Evolutionary conservation across 2,329 filamentous ascomycete genomes (phyloP), one percentile per base, ranked within the genome.

Genomic region (Aspergillaceae sp.): DNA sequence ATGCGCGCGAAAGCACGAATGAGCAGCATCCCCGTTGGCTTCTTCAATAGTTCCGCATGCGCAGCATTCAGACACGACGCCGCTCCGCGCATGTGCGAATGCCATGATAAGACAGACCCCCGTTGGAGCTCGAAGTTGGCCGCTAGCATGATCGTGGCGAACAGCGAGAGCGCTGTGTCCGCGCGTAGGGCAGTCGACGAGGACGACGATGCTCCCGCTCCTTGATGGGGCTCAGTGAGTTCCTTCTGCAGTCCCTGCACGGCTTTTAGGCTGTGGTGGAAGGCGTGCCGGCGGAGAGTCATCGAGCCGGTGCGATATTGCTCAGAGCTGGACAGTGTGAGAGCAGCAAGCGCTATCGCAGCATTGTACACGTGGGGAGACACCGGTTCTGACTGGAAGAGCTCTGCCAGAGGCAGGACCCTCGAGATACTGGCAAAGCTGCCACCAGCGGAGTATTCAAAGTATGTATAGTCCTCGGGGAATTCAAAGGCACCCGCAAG

Each of bases 121-220:
- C 48, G 44, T 34, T 48, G 48, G 38, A 52, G 48, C 32, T 52
- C 50, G 32, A 50, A 52, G 33, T 52, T 52, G 19, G 50, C 48
- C 9, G 48, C 40, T 8, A 52, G 32, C 35, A 52, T 51, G 43
- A 41, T 44, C 8, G 48, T 49, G 9, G 48, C 40, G 29, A 51
- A 51, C 8, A 51, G 35, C 4, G 48, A 51, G 29, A 51, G 34
- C n/a, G 40, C 35, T 3, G 42, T 41, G 30, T 51, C 48, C 2
- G 34, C 19, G 9, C 37, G 30, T 8, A 30, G 36, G 4, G 35
- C 30, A 26, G 10, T 28, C 11, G n/a, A 28, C 27, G 37, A 28
- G 9, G 2, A 33, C 7, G 11, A 9, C 8, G 37, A 29, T 38
- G 19, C 5, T 4, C 36, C 26, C 19, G 36, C 32, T 36, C 19